Conservation (phyloP, 1,139 yeast genomes). For the Pichia sp. region DNA sequence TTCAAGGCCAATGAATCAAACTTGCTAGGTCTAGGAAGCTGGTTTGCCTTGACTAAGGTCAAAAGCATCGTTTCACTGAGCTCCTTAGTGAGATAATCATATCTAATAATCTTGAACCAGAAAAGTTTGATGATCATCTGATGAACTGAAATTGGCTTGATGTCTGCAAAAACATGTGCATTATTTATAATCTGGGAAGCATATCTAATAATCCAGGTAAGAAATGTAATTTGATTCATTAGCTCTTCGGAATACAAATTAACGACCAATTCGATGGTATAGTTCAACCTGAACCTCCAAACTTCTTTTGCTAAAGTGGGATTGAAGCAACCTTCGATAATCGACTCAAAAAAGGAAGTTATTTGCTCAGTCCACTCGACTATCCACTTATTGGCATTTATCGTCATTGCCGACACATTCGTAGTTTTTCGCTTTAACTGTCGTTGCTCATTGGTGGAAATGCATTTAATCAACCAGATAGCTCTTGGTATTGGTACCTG, state of each 20-base stretch:
- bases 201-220: slow-evolving; percentile 58
- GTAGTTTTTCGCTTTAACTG: slow-evolving; percentile 52
- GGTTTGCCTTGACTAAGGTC: slow-evolving; percentile 22
- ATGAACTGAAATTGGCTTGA: slow-evolving; percentile 34
- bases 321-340: slow-evolving; percentile 39
- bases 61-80: slow-evolving; percentile 50
- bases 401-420: slow-evolving; percentile 21
- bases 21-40: slow-evolving; percentile 18
- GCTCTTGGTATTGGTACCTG: slow-evolving; percentile 73
- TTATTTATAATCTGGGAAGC: slow-evolving; percentile 44
- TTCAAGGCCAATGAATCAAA: slow-evolving; percentile 18
- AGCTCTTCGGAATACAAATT: slow-evolving; percentile 66
- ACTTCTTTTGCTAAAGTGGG: slow-evolving; percentile 32
- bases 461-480: slow-evolving; percentile 85
- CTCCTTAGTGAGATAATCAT: slow-evolving; percentile 57
- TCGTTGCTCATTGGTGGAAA: slow-evolving; percentile 75
- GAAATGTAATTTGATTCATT: slow-evolving; percentile 58
- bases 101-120: slow-evolving; percentile 61
- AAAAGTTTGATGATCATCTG: slow-evolving; percentile 59
- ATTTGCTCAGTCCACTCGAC: slow-evolving; percentile 88
- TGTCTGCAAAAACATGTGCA: slow-evolving; percentile 18
- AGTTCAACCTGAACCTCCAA: slow-evolving; percentile 54
- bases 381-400: slow-evolving; percentile 59
- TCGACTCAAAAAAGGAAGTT: slow-evolving; percentile 52
- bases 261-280: slow-evolving; percentile 55